These are phyloP conservation scores for Vigna reflexopilosa DNA, from an alignment of 306 rosid species.

Conservation along the genomic window DNA sequence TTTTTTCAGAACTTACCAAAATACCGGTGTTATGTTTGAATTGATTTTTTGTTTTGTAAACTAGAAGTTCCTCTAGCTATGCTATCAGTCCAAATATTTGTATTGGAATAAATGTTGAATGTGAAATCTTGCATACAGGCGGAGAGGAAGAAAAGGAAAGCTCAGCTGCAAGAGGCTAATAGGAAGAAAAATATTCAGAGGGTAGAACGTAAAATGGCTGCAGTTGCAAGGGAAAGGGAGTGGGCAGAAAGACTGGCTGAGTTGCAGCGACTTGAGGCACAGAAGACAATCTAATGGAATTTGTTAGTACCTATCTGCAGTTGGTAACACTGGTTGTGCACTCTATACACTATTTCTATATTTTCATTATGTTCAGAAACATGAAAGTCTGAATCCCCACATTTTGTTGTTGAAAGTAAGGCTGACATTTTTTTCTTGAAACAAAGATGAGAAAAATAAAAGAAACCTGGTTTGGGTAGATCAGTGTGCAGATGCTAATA, in stretches of 20 bases:
- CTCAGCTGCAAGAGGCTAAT: slow-evolving; percentile 82
- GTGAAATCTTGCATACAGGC: slow-evolving; percentile 53
- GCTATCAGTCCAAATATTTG: slow-evolving; percentile 13
- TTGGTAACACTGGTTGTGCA: slow-evolving; percentile 16
- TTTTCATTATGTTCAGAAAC: background rate
- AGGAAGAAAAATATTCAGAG: slow-evolving; percentile 71
- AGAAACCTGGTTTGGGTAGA: background rate
- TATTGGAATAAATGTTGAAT: slow-evolving; percentile 15
- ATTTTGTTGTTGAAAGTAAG: slow-evolving; percentile 1
- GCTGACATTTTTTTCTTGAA: slow-evolving; percentile 9
- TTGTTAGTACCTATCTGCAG: slow-evolving; percentile 19
- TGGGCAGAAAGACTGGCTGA: slow-evolving; percentile 74
- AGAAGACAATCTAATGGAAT: slow-evolving; percentile 64
- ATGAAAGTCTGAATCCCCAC: slow-evolving; percentile 4
- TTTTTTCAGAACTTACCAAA: slow-evolving; percentile 1
- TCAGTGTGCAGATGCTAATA: background rate
- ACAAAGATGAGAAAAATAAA: background rate
- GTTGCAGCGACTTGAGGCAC: slow-evolving; percentile 75
- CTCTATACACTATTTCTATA: background rate
- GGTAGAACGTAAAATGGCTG: slow-evolving; percentile 95
- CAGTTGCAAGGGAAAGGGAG: slow-evolving; percentile 87
- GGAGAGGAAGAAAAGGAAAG: slow-evolving; percentile 78
- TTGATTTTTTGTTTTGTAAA: background rate
- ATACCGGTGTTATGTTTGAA: background rate
- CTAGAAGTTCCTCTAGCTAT: background rate